phyloP scores from a whole-genome alignment of 2,329 filamentous ascomycete species.

The Pseudocercospora pini-densiflorae region DNA sequence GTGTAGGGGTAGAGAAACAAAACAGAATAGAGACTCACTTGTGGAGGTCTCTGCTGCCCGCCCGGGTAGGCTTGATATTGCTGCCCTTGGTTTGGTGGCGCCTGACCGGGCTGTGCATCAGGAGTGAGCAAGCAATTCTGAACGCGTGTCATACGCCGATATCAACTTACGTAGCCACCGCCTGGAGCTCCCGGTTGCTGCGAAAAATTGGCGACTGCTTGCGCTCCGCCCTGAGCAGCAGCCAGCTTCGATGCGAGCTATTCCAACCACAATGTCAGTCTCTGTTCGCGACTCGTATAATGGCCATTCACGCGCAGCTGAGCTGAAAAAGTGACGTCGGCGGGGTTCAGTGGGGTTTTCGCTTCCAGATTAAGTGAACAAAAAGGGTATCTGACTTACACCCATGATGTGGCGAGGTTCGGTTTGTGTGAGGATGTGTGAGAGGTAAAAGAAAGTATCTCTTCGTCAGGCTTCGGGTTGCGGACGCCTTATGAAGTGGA shows the following conservation, averaged over 20 bases:
- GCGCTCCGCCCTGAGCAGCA: slow-evolving; percentile 44
- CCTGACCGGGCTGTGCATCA: slow-evolving; percentile 35
- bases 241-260: slow-evolving; percentile 55
- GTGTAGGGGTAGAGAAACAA: slow-evolving; percentile 15
- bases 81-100: slow-evolving; percentile 27
- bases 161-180: slow-evolving; percentile 59
- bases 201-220: slow-evolving; percentile 33
- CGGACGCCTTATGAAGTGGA: neutral
- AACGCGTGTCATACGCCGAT: slow-evolving; percentile 22
- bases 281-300: neutral
- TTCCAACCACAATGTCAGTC: slow-evolving; percentile 1
- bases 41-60: slow-evolving; percentile 31
- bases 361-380: neutral
- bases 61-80: slow-evolving; percentile 59
- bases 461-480: neutral
- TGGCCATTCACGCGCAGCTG: neutral
- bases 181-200: slow-evolving; percentile 24
- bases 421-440: neutral
- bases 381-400: neutral
- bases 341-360: neutral
- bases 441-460: neutral
- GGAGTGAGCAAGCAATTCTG: slow-evolving; percentile 23
- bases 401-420: neutral
- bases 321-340: slow-evolving; percentile 8
- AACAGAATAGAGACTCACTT: slow-evolving; percentile 29